phyloP scores from a whole-genome alignment of 805 yeast genomes.

The Nakazawaea peltata region DNA sequence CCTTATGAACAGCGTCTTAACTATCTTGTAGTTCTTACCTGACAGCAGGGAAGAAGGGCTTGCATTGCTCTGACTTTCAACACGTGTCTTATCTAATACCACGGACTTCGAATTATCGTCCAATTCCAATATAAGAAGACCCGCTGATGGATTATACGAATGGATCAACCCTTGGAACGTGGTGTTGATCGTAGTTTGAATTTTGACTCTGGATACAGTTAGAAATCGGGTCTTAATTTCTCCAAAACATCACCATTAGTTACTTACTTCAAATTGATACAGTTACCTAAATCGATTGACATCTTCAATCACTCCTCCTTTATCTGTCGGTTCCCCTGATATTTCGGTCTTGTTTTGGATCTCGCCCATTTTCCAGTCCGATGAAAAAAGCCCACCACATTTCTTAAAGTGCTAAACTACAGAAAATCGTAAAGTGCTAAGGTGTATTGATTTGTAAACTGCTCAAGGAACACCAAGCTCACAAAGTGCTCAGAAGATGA shows the following conservation, averaged over 20 bases:
- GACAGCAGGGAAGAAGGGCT: background rate
- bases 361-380: background rate
- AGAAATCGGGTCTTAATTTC: background rate
- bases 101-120: constrained; percentile 14
- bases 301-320: constrained; percentile 1
- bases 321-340: too few species aligned
- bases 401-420: background rate
- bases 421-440: too few species aligned
- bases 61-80: constrained; percentile 11
- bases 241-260: background rate
- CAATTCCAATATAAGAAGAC: constrained; percentile 30
- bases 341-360: too few species aligned
- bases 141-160: constrained; percentile 45
- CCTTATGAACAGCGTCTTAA: constrained; percentile 53
- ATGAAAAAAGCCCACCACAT: background rate
- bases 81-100: constrained; percentile 13
- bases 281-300: constrained; percentile 20
- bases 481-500: too few species aligned
- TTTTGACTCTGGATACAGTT: constrained; percentile 37
- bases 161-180: constrained; percentile 55
- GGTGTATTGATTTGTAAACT: too few species aligned
- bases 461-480: too few species aligned
- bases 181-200: constrained; percentile 52
- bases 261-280: constrained; percentile 27
- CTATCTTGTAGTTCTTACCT: constrained; percentile 33